Evolutionary conservation across 352 stramenopile genomes (phyloP).

Genomic region (Globisporangium splendens): DNA sequence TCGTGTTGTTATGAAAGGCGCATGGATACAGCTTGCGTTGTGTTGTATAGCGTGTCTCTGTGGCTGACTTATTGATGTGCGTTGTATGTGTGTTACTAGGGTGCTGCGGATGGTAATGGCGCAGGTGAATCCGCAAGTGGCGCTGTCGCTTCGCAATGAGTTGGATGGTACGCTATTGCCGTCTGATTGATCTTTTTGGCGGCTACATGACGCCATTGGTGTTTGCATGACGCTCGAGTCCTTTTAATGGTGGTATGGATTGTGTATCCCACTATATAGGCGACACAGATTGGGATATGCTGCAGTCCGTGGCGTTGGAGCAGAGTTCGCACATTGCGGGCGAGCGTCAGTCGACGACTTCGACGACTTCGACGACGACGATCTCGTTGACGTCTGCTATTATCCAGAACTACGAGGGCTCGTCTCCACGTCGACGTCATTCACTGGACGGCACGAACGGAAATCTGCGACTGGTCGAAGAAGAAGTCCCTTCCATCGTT

Average conservation of each 20-base stretch:
- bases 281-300: slow-evolving; percentile 19
- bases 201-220: too few relatives aligned
- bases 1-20: background rate
- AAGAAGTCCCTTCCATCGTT: background rate
- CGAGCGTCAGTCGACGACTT: background rate
- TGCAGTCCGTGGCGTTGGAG: slow-evolving; percentile 12
- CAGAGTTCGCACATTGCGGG: background rate
- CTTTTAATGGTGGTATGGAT: background rate
- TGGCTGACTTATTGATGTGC: slow-evolving; percentile 3
- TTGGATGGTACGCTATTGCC: slow-evolving; percentile 2
- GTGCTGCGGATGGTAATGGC: slow-evolving; percentile 17
- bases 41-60: background rate
- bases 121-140: slow-evolving; percentile 15
- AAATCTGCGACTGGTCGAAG: background rate
- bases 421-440: slow-evolving; percentile 5
- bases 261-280: background rate
- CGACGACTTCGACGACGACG: background rate
- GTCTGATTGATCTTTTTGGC: too few relatives aligned
- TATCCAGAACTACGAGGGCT: background rate
- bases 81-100: slow-evolving; percentile 7
- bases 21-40: background rate
- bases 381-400: slow-evolving; percentile 3
- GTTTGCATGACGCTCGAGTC: background rate
- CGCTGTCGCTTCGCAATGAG: slow-evolving; percentile 13
- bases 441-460: slow-evolving; percentile 4